Evolutionary conservation across 257 asterid species (phyloP), one percentile per base, ranked within the genome.

Genomic region (Pogostemon cablin): DNA sequence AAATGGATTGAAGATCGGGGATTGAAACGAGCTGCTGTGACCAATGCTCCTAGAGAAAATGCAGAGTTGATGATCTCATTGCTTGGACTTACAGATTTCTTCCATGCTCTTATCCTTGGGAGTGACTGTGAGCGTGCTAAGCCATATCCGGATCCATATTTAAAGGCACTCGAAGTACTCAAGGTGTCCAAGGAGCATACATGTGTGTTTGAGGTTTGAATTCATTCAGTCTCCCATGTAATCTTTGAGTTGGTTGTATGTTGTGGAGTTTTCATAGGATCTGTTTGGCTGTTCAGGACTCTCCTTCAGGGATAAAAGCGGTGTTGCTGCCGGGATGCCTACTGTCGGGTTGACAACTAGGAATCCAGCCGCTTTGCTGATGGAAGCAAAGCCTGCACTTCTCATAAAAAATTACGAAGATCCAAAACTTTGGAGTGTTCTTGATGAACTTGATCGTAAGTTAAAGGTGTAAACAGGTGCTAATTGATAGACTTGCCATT

Each of bases 1-100:
- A 89, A 93, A 76, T 93, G 99, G 99, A 75, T 93, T 52, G 95
- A 93, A 72, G 97, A 85, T 69, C 96, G 75, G 56, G 96, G 96
- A 12, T 62, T 93, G 85, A 93, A 83, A 75, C 85, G 97, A 40
- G 98, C 93, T 80, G 98, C 98, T 64, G 98, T 93, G 10, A 93
- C 97, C 15, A 93, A 93, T 55, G 96, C 97, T 43, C 98, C 98
- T 20, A 86, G 78, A 78, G 88, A 76, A 61, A 93, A 93, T 78
- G 99, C 96, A 32, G 96, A 91, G 73, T 53, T 89, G 84, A 85
- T 93, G 79, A 81, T 93, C 72, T 84, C 95, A 58, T 25, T 80
- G 81, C 96, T 93, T 59, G 99, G 98, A 68, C 93, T 93, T 7
- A 65, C 95, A 6, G 96, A 85, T 68, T 93, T 93, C 86, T 93